phyloP scores from a whole-genome alignment of 1,139 yeast genomes.

The Geotrichum klebahnii region DNA sequence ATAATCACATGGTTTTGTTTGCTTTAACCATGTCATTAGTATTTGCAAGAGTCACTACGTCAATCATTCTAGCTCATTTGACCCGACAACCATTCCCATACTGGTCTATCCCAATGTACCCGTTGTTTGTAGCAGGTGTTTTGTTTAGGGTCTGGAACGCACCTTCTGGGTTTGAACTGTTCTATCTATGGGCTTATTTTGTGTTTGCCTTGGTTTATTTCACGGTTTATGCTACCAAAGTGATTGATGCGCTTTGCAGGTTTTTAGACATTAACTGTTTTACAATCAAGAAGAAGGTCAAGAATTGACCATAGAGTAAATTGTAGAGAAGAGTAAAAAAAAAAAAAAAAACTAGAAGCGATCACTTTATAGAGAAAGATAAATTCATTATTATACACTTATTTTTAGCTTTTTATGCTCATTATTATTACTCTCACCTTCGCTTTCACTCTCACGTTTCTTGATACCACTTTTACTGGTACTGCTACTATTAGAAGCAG shows the following conservation, averaged over 20 bases:
- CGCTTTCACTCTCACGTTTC: too few relatives aligned
- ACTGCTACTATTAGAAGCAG: too few relatives aligned
- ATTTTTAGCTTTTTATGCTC: background rate
- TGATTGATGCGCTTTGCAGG: conserved; percentile 39
- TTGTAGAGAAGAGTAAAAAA: too few relatives aligned
- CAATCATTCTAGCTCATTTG: conserved; percentile 62
- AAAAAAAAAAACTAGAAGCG: background rate
- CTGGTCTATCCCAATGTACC: conserved; percentile 39
- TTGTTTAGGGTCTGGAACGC: conserved; percentile 28
- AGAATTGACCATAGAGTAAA: conserved; percentile 1
- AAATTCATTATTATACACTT: too few relatives aligned
- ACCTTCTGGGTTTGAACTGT: conserved; percentile 32
- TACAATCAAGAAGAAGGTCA: conserved; percentile 31
- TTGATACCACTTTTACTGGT: too few relatives aligned
- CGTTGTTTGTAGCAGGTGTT: conserved; percentile 39
- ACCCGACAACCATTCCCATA: conserved; percentile 64
- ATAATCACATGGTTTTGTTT: conserved; percentile 54
- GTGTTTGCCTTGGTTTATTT: conserved; percentile 35
- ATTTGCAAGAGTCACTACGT: conserved; percentile 60
- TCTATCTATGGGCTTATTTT: conserved; percentile 37
- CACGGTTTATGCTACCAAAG: conserved; percentile 37
- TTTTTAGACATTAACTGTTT: conserved; percentile 42
- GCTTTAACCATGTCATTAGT: conserved; percentile 60
- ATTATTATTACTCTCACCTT: too few relatives aligned
- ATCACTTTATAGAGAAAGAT: too few relatives aligned